A percentile compares a stretch with the other conserved stretches of the same genome.
Evolutionary conservation across 306 rosid genomes (phyloP).

Genomic region (Phaseolus lunatus): DNA sequence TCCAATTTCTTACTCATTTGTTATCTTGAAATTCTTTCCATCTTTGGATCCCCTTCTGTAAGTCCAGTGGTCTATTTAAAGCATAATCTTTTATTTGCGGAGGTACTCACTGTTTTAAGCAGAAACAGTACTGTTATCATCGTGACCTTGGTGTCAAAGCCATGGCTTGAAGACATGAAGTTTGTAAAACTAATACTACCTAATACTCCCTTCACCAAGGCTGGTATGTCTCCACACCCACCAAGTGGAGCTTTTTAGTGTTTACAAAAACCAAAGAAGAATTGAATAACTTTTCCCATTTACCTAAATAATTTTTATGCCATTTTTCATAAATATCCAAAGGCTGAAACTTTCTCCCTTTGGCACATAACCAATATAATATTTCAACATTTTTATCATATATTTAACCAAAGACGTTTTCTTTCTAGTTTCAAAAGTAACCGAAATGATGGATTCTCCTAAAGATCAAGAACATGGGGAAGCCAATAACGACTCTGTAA

Average conservation of each 20-base stretch:
- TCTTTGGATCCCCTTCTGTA: not conserved
- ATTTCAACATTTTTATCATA: not conserved
- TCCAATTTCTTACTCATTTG: conserved; percentile 14
- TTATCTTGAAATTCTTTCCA: not conserved
- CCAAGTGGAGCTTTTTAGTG: not conserved
- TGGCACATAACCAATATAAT: not conserved
- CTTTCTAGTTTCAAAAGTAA: conserved; percentile 27
- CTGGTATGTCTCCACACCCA: not conserved
- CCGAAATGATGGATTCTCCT: not conserved
- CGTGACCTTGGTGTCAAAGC: not conserved
- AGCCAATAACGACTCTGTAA: not conserved
- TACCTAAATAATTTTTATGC: not conserved
- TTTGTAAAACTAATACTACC: not conserved
- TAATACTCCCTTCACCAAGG: conserved; percentile 7
- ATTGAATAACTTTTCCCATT: not conserved
- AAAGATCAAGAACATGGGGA: not conserved
- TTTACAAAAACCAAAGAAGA: not conserved
- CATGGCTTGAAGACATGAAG: not conserved
- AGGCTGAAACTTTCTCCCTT: conserved; percentile 19
- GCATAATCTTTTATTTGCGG: not conserved
- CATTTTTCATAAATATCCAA: not conserved
- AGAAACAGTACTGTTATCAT: not conserved
- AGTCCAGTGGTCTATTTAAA: not conserved
- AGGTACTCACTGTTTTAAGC: not conserved
- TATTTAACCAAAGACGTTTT: not conserved